phyloP scores from a whole-genome alignment of 2,329 filamentous ascomycete species.

The Metarhizium sp. region DNA sequence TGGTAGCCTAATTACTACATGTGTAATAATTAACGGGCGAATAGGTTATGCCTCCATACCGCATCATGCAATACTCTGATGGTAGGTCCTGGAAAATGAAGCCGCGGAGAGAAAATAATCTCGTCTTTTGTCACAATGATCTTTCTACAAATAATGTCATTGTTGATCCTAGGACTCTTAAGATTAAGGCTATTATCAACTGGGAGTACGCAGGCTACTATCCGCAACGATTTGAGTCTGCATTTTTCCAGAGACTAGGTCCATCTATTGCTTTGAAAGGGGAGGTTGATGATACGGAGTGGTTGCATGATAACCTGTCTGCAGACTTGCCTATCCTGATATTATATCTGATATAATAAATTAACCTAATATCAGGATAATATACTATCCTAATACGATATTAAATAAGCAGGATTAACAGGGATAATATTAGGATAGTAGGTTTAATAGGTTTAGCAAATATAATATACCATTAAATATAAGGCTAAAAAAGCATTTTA shows the following conservation, averaged over 20 bases:
- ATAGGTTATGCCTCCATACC: conserved; percentile 9
- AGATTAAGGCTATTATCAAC: conserved; percentile 24
- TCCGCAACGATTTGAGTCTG: conserved; percentile 17
- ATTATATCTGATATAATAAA: no score
- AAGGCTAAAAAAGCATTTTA: no score
- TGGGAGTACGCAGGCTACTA: conserved; percentile 29
- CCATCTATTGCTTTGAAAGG: conserved; percentile 12
- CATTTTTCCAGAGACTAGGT: conserved; percentile 13
- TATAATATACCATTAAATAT: no score
- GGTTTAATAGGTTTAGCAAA: no score
- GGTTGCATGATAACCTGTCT: not conserved
- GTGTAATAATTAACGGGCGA: not conserved
- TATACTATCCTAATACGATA: no score
- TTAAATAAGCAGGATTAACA: no score
- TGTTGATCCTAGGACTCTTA: conserved; percentile 12
- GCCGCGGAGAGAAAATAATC: conserved; percentile 4
- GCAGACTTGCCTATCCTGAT: no score
- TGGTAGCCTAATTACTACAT: not conserved
- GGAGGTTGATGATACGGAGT: not conserved
- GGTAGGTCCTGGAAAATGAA: conserved; percentile 5
- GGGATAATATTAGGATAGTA: no score
- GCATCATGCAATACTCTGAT: conserved; percentile 4
- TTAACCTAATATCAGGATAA: no score
- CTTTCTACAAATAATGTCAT: not conserved
- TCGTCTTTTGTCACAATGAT: conserved; percentile 7